Evolutionary conservation across 2,329 filamentous ascomycete genomes (phyloP), one percentile per base, ranked within the genome.

Genomic region (Cladosporium sp.): DNA sequence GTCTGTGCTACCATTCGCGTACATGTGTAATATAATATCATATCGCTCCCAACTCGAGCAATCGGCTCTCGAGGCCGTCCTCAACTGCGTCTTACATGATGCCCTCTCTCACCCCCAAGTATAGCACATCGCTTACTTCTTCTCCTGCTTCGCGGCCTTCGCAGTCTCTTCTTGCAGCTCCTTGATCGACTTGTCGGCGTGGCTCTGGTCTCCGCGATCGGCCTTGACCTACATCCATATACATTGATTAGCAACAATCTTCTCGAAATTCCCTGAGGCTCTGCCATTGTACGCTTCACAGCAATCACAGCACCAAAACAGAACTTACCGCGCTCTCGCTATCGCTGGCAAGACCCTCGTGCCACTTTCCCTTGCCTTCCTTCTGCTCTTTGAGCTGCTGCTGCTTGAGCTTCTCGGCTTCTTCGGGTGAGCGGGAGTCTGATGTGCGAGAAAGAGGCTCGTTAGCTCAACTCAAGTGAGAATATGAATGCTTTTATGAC

Each of bases 291-390:
- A 13, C 5, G 36, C 36, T 39, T 39, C 36, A 17, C 6, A 19
- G 13, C 28, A 32, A 39, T 7, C 17, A 28, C 28, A 22, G 25
- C 28, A 34, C n/a, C 25, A 35, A 22, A 24, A 22, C 25, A 12
- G 42, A 57, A 73, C 80, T 63, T 75, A 94, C 80, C 65, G 83
- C 84, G 71, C 89, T 88, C 78, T 95, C 90, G 73, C 87, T 89
- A 73, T 90, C 84, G 50, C 85, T 89, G 3, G 90, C 89, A 50
- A 95, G 78, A 71, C 88, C 85, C 20, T 87, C 80, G 75, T 89
- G 88, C 90, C 90, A 94, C 70, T 90, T 81, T 54, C 80, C 86
- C 70, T 83, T 80, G 60, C 89, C 89, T 37, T 81, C 74, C 64
- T 79, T 77, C 71, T 74, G 71, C 59, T 72, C 72, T 60, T 74